Percentiles rank a stretch among this genome's conserved stretches.
phyloP scores from a whole-genome alignment of 2,329 filamentous ascomycete genomes.

The Alternaria gaisen region DNA sequence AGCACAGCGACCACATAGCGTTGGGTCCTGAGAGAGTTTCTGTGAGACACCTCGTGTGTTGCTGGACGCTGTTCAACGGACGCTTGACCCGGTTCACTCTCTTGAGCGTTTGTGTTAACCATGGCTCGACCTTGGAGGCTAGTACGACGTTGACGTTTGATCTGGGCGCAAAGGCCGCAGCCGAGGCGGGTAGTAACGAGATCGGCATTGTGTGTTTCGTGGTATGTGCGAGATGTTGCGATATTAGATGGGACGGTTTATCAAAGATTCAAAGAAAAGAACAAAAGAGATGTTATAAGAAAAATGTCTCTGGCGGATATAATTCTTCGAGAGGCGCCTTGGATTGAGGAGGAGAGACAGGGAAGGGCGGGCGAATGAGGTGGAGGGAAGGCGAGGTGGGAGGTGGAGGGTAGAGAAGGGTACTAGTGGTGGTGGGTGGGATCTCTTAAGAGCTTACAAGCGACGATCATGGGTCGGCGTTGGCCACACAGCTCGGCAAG shows the following conservation, averaged over 20 bases:
- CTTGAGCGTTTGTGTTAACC: slow-evolving; percentile 96
- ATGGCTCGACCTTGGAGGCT: slow-evolving; percentile 89
- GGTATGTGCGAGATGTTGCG: slow-evolving; percentile 42
- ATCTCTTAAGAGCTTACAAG: slow-evolving; percentile 50
- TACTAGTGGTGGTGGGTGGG: slow-evolving; percentile 48
- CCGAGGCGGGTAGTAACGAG: slow-evolving; percentile 91
- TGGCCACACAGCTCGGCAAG: slow-evolving; percentile 49
- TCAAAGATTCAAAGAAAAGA: slow-evolving; percentile 44
- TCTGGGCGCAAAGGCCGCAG: slow-evolving; percentile 93
- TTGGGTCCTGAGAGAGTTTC: slow-evolving; percentile 89
- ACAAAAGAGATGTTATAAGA: slow-evolving; percentile 46
- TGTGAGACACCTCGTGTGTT: slow-evolving; percentile 94
- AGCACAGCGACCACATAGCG: slow-evolving; percentile 94
- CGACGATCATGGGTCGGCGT: slow-evolving; percentile 45
- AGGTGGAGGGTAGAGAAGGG: slow-evolving; percentile 52
- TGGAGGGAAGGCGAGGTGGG: slow-evolving; percentile 54
- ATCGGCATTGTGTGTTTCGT: slow-evolving; percentile 75
- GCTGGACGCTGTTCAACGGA: slow-evolving; percentile 93
- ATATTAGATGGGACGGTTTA: slow-evolving; percentile 49
- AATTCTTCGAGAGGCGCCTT: slow-evolving; percentile 48
- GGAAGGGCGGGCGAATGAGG: slow-evolving; percentile 53
- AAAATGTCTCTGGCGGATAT: slow-evolving; percentile 49
- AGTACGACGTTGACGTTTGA: slow-evolving; percentile 95
- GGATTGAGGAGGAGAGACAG: slow-evolving; percentile 47
- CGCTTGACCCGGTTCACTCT: slow-evolving; percentile 96